A percentile compares a stretch with the other conserved stretches of the same genome.
phyloP scores from a whole-genome alignment of 176 grass and related monocot genomes.

The Eleusine coracana region DNA sequence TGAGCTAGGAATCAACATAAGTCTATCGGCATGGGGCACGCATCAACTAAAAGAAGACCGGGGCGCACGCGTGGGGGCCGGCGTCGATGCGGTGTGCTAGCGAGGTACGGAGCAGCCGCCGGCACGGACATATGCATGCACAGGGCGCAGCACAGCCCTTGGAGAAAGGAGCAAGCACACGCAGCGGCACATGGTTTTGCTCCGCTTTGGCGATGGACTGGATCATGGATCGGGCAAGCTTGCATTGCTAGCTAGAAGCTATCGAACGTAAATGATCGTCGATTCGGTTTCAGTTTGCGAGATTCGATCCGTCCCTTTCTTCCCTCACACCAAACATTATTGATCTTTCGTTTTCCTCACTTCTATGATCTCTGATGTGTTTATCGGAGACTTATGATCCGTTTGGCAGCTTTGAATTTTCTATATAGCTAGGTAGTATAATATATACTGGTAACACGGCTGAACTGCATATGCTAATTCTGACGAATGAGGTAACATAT shows the following conservation, averaged over 20 bases:
- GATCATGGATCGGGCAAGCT: slow-evolving; percentile 24
- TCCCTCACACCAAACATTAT: not conserved
- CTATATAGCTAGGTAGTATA: no score
- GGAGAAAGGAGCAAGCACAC: slow-evolving; percentile 19
- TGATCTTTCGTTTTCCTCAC: not conserved
- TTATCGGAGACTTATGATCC: not conserved
- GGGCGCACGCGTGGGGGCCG: slow-evolving; percentile 23
- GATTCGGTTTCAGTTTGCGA: slow-evolving; percentile 2
- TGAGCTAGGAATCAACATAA: not conserved
- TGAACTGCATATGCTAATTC: not conserved
- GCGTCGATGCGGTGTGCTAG: not conserved
- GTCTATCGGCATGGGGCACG: not conserved
- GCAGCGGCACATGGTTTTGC: slow-evolving; percentile 40
- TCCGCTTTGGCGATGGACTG: slow-evolving; percentile 8
- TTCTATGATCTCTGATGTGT: not conserved
- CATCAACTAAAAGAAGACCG: slow-evolving; percentile 23
- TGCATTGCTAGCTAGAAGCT: not conserved
- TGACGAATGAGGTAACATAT: not conserved
- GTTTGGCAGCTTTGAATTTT: no score
- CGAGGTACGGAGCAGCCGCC: slow-evolving; percentile 1
- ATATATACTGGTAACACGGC: no score
- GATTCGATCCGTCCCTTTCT: slow-evolving; percentile 17
- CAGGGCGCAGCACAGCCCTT: not conserved
- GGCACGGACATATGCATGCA: slow-evolving; percentile 42
- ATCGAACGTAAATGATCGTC: not conserved